Evolutionary conservation across 345 rosid species (phyloP), one percentile per base, ranked within the genome.

Genomic region (Noccaea bulbosa): DNA sequence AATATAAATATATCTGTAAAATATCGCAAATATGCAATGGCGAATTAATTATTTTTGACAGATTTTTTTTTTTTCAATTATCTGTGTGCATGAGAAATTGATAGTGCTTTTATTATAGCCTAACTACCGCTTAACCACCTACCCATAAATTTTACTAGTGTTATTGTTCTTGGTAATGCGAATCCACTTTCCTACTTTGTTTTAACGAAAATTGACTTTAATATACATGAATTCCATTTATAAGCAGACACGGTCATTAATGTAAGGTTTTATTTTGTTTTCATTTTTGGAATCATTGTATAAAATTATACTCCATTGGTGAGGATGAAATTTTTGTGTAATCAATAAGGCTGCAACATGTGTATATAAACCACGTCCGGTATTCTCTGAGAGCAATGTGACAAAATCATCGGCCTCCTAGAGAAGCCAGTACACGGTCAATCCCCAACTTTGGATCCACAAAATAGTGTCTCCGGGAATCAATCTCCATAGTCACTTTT

Each of bases 61-160:
- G 54, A 20, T 11, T 34, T 37, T 34, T 45, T 37, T 34, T 45
- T 45, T 4, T 47, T 39, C 6, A 35, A 32, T 47, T 56, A 12
- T 10, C 14, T 43, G 10, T 35, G 1, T 47, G 63, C 22, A 70
- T 50, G 51, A 22, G 8, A 49, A 53, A 62, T 45, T 72, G 52
- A 55, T 55, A 48, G 44, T 56, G 72, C 59, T 73, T 73, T 73
- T 39, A 58, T 50, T 49, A 73, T 33, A 48, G 54, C 39, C 67
- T 73, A 65, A 40, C 77, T 14, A 73, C 77, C 44, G 47, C 47
- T 66, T 73, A 65, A 66, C 77, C 9, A 65, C 38, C 61, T 65
- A 65, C 27, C 65, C 6, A 47, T 47, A 48, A 73, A 37, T 39
- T 64, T 39, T 38, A 46, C 64, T 11, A 55, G 35, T 2, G 33